Evolutionary conservation across 345 rosid species (phyloP), one percentile per base, ranked within the genome.

Genomic region (Carallia pectinifolia): DNA sequence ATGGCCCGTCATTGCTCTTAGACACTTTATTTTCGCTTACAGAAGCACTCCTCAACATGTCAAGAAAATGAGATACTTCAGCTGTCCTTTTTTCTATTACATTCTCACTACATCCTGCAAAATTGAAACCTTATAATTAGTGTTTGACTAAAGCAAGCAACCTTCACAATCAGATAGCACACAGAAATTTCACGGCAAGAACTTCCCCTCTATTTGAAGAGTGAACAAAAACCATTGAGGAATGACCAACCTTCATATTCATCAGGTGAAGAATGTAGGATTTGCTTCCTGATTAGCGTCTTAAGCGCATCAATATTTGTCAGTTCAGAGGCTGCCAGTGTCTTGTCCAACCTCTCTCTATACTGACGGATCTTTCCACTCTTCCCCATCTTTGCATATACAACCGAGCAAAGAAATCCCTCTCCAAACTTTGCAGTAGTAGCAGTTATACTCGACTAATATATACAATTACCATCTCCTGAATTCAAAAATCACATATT

Each of bases 41-140:
- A 40, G 93, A 86, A 65, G 87, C 86, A 81, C 97, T 96, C 82
- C 98, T 86, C 77, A 96, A 81, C 91, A 89, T 90, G 66, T 86
- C 89, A 75, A 96, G 94, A 71, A 88, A 85, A 79, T 74, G 75
- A 4, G 87, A 88, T 50, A 92, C 85, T 59, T 84, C 88, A 36
- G 60, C 19, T 40, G 89, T 85, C 83, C 83, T 89, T 71, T 71
- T 87, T 69, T 88, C 85, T 66, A 92, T 64, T 44, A 81, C 68
- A 70, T 73, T 77, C 65, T 80, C 91, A 69, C 72, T 74, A 69
- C 80, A 88, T 56, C 71, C 95, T 96, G 84, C 79, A 64, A 61
- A 59, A 23, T 37, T 59, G 69, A 47, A 68, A 66, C 59, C 47
- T 61, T 7, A 64, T 74, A 56, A 66, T 68, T 47, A 62, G 53